Conservation (phyloP, 106 monocot species). For the Iris macrosiphon region DNA sequence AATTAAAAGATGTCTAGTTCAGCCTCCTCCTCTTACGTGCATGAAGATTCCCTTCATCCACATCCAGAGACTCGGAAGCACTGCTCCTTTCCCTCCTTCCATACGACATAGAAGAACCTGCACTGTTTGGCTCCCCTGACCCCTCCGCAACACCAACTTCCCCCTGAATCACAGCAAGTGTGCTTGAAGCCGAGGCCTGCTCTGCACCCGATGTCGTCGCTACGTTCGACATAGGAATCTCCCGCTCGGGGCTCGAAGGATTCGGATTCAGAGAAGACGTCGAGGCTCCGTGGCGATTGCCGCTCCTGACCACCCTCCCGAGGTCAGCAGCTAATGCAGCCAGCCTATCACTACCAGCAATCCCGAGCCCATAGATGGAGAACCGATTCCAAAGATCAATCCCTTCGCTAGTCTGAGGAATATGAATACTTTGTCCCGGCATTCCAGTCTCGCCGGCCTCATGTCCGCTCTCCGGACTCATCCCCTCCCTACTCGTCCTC, state of each 20-base stretch:
- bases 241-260: slow-evolving; percentile 17
- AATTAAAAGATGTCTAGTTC: slow-evolving; percentile 42
- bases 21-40: slow-evolving; percentile 61
- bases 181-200: slow-evolving; percentile 76
- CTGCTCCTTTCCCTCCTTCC: slow-evolving; percentile 55
- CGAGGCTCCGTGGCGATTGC: slow-evolving; percentile 19
- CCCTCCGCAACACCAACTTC: slow-evolving; percentile 31
- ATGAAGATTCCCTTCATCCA: slow-evolving; percentile 52
- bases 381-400: slow-evolving; percentile 18
- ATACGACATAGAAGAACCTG: slow-evolving; percentile 46
- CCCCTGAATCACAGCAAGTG: slow-evolving; percentile 76
- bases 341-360: slow-evolving; percentile 25
- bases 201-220: slow-evolving; percentile 32
- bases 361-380: not conserved
- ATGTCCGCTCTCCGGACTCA: slow-evolving; percentile 9
- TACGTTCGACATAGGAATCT: slow-evolving; percentile 10
- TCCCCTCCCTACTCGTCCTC: slow-evolving; percentile 25
- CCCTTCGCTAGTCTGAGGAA: slow-evolving; percentile 15
- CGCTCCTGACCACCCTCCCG: slow-evolving; percentile 41
- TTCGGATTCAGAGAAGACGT: slow-evolving; percentile 31
- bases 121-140: slow-evolving; percentile 54
- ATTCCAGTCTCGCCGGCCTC: slow-evolving; percentile 8
- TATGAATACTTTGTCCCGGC: slow-evolving; percentile 10
- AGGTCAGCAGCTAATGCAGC: slow-evolving; percentile 44
- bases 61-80: slow-evolving; percentile 37